Percentiles rank a stretch among this genome's conserved stretches.
Conservation (phyloP, 345 rosid genomes). For the Ceriops tagal region DNA sequence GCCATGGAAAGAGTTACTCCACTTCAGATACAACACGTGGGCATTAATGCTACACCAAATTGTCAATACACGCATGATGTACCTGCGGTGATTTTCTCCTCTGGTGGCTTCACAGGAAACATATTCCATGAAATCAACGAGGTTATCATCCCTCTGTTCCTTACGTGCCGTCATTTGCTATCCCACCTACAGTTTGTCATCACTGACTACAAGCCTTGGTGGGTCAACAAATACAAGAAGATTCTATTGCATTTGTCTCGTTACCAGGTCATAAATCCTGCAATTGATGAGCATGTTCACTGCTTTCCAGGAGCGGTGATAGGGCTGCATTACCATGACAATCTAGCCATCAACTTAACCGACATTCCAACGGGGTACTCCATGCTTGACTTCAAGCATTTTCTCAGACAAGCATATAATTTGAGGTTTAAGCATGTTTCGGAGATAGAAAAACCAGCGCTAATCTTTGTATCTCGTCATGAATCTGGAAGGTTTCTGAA, state of each 20-base stretch:
- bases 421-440: conserved; percentile 20
- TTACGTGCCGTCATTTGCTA: conserved; percentile 34
- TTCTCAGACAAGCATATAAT: conserved; percentile 29
- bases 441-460: conserved; percentile 21
- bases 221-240: conserved; percentile 35
- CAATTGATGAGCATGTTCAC: conserved; percentile 25
- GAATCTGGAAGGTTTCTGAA: conserved; percentile 33
- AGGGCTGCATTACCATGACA: conserved; percentile 34
- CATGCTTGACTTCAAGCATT: conserved; percentile 39
- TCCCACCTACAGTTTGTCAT: conserved; percentile 31
- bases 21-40: conserved; percentile 24
- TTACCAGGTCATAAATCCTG: conserved; percentile 29
- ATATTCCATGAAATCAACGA: conserved; percentile 43
- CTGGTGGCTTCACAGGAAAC: conserved; percentile 36
- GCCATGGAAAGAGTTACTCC: conserved; percentile 19
- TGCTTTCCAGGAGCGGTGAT: conserved; percentile 44
- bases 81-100: conserved; percentile 39
- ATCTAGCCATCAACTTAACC: conserved; percentile 22
- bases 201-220: conserved; percentile 29
- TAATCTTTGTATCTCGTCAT: conserved; percentile 32
- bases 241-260: conserved; percentile 21
- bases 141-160: conserved; percentile 42
- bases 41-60: conserved; percentile 9
- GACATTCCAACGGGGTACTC: conserved; percentile 33
- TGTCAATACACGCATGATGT: conserved; percentile 25